Conservation (phyloP, 192 early-diverging fungal genomes). For the Kappamyces sp. region DNA sequence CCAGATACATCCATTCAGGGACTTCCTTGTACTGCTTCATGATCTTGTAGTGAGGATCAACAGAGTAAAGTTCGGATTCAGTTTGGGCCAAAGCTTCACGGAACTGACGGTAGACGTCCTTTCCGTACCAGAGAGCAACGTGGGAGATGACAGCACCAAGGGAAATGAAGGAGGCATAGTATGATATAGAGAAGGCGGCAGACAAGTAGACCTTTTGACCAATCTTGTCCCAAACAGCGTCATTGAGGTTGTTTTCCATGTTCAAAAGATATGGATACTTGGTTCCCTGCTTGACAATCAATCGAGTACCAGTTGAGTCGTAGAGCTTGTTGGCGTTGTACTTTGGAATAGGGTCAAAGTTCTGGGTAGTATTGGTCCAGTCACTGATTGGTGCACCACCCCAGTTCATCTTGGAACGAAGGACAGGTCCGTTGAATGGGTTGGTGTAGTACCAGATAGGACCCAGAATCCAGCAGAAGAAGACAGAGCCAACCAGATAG, state of each 20-base stretch:
- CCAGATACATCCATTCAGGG: slow-evolving; percentile 56
- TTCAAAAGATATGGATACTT: background rate
- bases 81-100: slow-evolving; percentile 4
- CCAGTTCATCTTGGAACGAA: slow-evolving; percentile 8
- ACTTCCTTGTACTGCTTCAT: slow-evolving; percentile 70
- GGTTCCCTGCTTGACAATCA: too few relatives aligned
- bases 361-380: slow-evolving; percentile 9
- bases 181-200: slow-evolving; percentile 10
- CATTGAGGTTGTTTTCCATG: slow-evolving; percentile 7
- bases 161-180: slow-evolving; percentile 21
- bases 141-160: slow-evolving; percentile 22
- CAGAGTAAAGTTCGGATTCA: slow-evolving; percentile 26
- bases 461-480: slow-evolving; percentile 46
- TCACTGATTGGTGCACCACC: slow-evolving; percentile 4
- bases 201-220: slow-evolving; percentile 1
- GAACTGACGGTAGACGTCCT: slow-evolving; percentile 15
- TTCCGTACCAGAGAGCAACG: slow-evolving; percentile 24
- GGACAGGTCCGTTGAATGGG: background rate
- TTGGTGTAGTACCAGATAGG: slow-evolving; percentile 25
- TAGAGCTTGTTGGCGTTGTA: slow-evolving; percentile 10
- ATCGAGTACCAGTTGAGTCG: background rate
- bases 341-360: slow-evolving; percentile 7
- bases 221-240: background rate
- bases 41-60: slow-evolving; percentile 63
- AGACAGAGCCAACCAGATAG: slow-evolving; percentile 19